Evolutionary conservation across 1,139 yeast genomes (phyloP).

Genomic region (Taphrina wiesneri): DNA sequence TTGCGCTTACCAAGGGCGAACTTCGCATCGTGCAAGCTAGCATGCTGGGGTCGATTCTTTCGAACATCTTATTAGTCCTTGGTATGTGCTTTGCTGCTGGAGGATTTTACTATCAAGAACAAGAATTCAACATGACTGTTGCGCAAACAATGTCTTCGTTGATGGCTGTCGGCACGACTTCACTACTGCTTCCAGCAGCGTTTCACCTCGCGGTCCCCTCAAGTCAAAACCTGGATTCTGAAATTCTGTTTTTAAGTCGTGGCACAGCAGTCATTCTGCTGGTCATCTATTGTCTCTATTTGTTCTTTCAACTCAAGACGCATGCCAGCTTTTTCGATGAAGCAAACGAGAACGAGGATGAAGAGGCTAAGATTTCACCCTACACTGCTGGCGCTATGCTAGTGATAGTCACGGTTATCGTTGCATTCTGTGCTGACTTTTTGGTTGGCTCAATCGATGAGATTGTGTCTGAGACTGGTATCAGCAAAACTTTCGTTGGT

Average conservation of each 20-base stretch:
- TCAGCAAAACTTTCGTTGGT: conserved; percentile 94
- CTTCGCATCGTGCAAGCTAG: conserved; percentile 91
- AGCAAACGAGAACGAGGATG: conserved; percentile 41
- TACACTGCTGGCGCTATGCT: conserved; percentile 48
- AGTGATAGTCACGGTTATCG: conserved; percentile 67
- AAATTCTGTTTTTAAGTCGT: conserved; percentile 77
- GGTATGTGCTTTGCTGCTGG: conserved; percentile 96
- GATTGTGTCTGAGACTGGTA: conserved; percentile 77
- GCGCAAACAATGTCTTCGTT: conserved; percentile 97
- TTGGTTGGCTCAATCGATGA: conserved; percentile 90
- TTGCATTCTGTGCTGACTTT: conserved; percentile 89
- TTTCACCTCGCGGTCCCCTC: conserved; percentile 75
- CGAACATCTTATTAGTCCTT: conserved; percentile 80
- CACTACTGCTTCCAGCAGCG: conserved; percentile 91
- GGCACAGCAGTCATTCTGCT: conserved; percentile 81
- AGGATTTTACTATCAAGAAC: conserved; percentile 82
- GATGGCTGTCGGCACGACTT: conserved; percentile 86
- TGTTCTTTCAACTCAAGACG: conserved; percentile 84
- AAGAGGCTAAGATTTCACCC: conserved; percentile 35
- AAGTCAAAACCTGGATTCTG: conserved; percentile 46
- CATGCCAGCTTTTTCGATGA: conserved; percentile 59
- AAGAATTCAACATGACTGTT: conserved; percentile 88
- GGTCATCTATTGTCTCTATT: conserved; percentile 70
- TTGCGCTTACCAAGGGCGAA: conserved; percentile 83
- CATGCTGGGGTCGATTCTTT: conserved; percentile 90